Evolutionary conservation across 768 basidiomycete species (phyloP), one percentile per base, ranked within the genome.

Genomic region (Rubroboletus pulcherrimus): DNA sequence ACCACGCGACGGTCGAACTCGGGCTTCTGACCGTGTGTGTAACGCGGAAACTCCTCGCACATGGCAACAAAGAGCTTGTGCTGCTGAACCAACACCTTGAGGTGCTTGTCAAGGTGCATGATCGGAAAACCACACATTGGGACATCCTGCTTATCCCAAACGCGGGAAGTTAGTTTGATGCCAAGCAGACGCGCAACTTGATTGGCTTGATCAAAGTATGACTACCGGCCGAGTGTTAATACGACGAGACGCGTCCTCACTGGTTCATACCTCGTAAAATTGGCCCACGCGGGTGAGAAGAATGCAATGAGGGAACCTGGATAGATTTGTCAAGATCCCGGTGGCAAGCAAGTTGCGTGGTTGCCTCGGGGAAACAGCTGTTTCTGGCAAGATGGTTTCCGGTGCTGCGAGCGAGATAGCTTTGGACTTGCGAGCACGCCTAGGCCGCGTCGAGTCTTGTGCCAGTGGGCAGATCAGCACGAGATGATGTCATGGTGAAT

Each of bases 101-200:
- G 80, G 71, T 95, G 79, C 66, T 89, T 93, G 75, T 92, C 87
- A 38, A 96, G 79, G 60, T 95, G 89, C 59, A 80, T 68, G 26
- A 93, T 72, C 0, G 95, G 95, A 71, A 98, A 98, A 19, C 95
- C 95, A 65, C 91, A 91, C 87, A 98, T 96, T 10, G 81, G 78
- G 41, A 93, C 77, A 40, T 81, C 79, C 15, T 79, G 75, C 17
- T 81, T 84, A 57, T 81, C 81, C 90, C 89, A 91, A 63, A 81
- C 81, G 56, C 86, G 81, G 55, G 83, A 81, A 3, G 92, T 87
- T 24, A 94, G 75, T 63, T 93, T 95, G 72, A 96, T 93, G 61
- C 83, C 84, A 11, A 97, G 79, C 15, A 94, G 74, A 31, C 76
- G 78, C 5, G 93, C 78, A 7, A 98, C 84, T 56, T 89, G 85